These are phyloP conservation scores for Russula emetica DNA, from an alignment of 768 basidiomycete genomes.

Conservation along the genomic window DNA sequence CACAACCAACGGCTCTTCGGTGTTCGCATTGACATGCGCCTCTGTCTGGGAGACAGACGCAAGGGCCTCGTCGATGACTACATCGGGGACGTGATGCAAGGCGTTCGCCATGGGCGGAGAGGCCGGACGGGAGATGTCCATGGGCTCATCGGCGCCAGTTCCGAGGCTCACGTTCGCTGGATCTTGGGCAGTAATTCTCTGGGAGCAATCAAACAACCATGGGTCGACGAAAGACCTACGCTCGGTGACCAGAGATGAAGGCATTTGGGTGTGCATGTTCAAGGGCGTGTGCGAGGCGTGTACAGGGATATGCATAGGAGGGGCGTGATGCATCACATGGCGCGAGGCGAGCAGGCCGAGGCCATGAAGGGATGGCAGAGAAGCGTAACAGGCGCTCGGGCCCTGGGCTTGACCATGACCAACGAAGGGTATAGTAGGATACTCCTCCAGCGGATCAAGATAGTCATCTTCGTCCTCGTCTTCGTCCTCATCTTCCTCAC, in stretches of 20 bases:
- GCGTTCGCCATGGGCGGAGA: slow-evolving; percentile 5
- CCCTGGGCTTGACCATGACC: slow-evolving; percentile 16
- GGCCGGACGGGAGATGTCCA: slow-evolving; percentile 19
- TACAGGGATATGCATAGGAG: slow-evolving; percentile 15
- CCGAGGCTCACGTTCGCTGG: not conserved
- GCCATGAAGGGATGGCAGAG: slow-evolving; percentile 26
- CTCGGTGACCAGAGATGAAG: slow-evolving; percentile 13
- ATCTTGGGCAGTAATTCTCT: slow-evolving; percentile 1
- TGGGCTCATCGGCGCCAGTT: slow-evolving; percentile 10
- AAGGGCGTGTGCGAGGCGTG: slow-evolving; percentile 18
- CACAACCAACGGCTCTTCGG: slow-evolving; percentile 39
- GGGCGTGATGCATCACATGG: slow-evolving; percentile 24
- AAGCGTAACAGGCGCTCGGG: slow-evolving; percentile 16
- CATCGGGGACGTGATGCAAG: slow-evolving; percentile 12
- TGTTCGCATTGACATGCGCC: slow-evolving; percentile 26
- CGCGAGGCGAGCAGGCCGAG: slow-evolving; percentile 27
- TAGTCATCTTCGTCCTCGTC: slow-evolving; percentile 54
- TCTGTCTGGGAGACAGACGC: slow-evolving; percentile 5
- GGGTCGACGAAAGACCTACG: slow-evolving; percentile 19
- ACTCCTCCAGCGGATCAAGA: slow-evolving; percentile 35
- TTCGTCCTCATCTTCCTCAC: slow-evolving; percentile 37
- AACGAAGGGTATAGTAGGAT: slow-evolving; percentile 11
- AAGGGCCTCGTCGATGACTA: slow-evolving; percentile 14
- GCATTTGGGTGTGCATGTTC: slow-evolving; percentile 15
- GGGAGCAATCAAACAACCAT: slow-evolving; percentile 21